Conservation (phyloP, 78 protist species). For the slime mould (Dictyostelium discoideum) region dicty_2.7 NC_007090.3:1504001-1504500, state of each 20-base stretch:
- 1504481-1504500: slow-evolving; percentile 99
- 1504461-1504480: slow-evolving; percentile 96
- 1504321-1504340: slow-evolving; percentile 95
- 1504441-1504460: slow-evolving; percentile 97
- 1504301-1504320: slow-evolving; percentile 97
- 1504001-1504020: slow-evolving; percentile 93
- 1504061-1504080: slow-evolving; percentile 94
- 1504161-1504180: slow-evolving; percentile 99
- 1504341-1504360: slow-evolving; percentile 98
- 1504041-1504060: slow-evolving; percentile 85
- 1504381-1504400: slow-evolving; percentile 98
- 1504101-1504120: slow-evolving; percentile 94
- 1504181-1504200: slow-evolving; percentile 96
- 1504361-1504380: slow-evolving; percentile 95
- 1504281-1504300: slow-evolving; percentile 97
- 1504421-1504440: slow-evolving; percentile 93
- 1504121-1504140: slow-evolving; percentile 90
- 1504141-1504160: slow-evolving; percentile 96
- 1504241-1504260: slow-evolving; percentile 92
- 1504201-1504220: slow-evolving; percentile 87
- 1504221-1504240: slow-evolving; percentile 93
- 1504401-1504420: slow-evolving; percentile 95
- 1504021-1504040: slow-evolving; percentile 70
- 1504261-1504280: slow-evolving; percentile 99
- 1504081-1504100: slow-evolving; percentile 97